Evolutionary conservation across 1,284 basidiomycete genomes (phyloP), one percentile per base, ranked within the genome.

Genomic region (Irpex sp.): DNA sequence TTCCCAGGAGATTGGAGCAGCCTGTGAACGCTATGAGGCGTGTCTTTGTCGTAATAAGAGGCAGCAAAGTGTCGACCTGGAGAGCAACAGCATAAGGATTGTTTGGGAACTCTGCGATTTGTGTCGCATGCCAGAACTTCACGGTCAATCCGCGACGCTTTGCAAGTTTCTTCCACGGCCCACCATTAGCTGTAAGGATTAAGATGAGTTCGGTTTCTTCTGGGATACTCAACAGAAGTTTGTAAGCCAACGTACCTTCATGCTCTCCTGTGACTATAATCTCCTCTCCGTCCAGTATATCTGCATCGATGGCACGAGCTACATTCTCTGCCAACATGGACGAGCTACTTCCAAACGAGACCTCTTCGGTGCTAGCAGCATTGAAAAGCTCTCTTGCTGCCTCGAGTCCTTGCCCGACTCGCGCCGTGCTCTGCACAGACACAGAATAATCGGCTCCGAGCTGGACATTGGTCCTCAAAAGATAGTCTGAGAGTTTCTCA

Each of bases 261-360:
- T 93, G 92, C 71, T 93, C 92, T 1, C 84, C 84, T 0, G 86
- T 89, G 43, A 93, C 70, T 62, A 93, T 85, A 61, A 93, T 83
- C 72, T 93, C 90, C 63, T 92, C 90, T 1, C 81, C 86, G 1
- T 74, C 66, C 17, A 79, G 68, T 15, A 90, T 76, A 63, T 81
- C 80, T 1, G 66, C 71, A 61, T 87, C 87, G 59, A 90, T 70
- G 0, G 84, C 83, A 15, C 88, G 77, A 0, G 87, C 79, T 1
- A 90, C 77, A 68, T 90, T 90, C 73, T 87, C 86, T 15, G 86
- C 69, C 51, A 87, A 80, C 77, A 86, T 76, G 0, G 89, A 90
- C n/a, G 89, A 85, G 68, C 86, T 89, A 39, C 83, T 78, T 1
- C 85, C 88, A 66, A 90, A 85, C 36, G 84, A 84, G 47, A 93